These are phyloP conservation scores for Alternaria panax DNA, from an alignment of 2,329 filamentous ascomycete genomes.

Conservation along the genomic window DNA sequence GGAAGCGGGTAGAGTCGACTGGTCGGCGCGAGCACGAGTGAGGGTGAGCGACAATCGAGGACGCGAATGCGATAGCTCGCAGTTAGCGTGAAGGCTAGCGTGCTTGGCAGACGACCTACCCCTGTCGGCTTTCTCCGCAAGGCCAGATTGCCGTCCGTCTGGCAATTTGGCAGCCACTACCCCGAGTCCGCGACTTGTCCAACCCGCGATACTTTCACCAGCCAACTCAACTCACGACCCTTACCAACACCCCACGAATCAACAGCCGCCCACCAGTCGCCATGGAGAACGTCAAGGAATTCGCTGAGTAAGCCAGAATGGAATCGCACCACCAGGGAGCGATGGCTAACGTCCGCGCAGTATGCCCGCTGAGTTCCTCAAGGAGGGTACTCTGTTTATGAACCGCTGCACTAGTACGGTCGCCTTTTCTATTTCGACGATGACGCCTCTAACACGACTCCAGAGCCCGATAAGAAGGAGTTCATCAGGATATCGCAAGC, in stretches of 20 bases:
- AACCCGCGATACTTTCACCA: conserved; percentile 16
- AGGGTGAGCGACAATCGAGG: conserved; percentile 19
- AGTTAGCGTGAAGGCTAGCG: conserved; percentile 8
- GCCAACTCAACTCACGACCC: conserved; percentile 3
- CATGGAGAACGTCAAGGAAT: conserved; percentile 73
- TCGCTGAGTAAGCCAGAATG: conserved; percentile 63
- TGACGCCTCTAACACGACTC: conserved; percentile 40
- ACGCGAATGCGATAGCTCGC: conserved; percentile 22
- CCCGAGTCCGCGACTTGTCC: conserved; percentile 26
- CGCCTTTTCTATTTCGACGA: neutral
- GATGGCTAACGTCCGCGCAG: conserved; percentile 37
- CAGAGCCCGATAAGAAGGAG: conserved; percentile 53
- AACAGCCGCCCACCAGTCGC: conserved; percentile 48
- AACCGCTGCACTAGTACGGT: conserved; percentile 57
- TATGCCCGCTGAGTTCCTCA: conserved; percentile 52
- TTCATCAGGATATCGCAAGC: conserved; percentile 59
- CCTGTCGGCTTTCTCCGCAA: conserved; percentile 34
- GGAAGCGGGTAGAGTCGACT: conserved; percentile 19
- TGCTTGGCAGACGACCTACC: conserved; percentile 26
- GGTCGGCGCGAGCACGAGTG: conserved; percentile 22
- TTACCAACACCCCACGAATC: conserved; percentile 2
- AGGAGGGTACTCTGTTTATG: conserved; percentile 59
- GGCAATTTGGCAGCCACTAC: conserved; percentile 26
- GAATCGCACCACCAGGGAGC: neutral
- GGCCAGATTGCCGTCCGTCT: conserved; percentile 38